phyloP scores from a whole-genome alignment of 257 asterid species.

The Nyctanthes arbortristis region DNA sequence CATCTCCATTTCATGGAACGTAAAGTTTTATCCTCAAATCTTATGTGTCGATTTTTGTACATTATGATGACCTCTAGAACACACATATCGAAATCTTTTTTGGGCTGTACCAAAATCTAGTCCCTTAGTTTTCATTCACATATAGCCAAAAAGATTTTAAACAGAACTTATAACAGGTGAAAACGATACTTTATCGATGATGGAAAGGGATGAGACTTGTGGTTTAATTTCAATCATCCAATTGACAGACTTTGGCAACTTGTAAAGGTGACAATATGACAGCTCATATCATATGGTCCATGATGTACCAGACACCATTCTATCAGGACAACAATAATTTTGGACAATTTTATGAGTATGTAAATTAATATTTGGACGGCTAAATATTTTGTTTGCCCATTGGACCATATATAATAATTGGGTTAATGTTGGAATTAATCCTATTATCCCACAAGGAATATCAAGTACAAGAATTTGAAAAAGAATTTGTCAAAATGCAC shows the following conservation, averaged over 20 bases:
- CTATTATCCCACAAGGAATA: not conserved
- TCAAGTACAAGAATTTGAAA: not conserved
- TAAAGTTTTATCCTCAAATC: too few relatives aligned
- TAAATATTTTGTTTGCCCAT: not conserved
- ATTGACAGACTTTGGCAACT: not conserved
- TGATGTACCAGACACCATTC: not conserved
- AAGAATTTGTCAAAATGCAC: too few relatives aligned
- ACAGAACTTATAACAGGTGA: too few relatives aligned
- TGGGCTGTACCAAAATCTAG: not conserved
- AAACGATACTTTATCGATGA: not conserved
- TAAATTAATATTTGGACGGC: not conserved
- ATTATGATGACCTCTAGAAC: not conserved
- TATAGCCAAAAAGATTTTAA: not conserved
- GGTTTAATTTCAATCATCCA: not conserved
- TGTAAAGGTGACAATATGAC: not conserved
- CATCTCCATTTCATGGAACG: too few relatives aligned
- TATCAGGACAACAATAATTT: not conserved
- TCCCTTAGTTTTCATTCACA: not conserved
- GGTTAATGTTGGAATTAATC: not conserved
- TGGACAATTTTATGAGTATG: not conserved
- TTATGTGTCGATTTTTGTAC: too few relatives aligned
- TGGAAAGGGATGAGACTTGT: not conserved
- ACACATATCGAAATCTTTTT: not conserved
- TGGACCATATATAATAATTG: not conserved
- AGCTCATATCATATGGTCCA: not conserved